Evolutionary conservation across 1,284 basidiomycete genomes (phyloP).

Genomic region (Malassezia psittaci): DNA sequence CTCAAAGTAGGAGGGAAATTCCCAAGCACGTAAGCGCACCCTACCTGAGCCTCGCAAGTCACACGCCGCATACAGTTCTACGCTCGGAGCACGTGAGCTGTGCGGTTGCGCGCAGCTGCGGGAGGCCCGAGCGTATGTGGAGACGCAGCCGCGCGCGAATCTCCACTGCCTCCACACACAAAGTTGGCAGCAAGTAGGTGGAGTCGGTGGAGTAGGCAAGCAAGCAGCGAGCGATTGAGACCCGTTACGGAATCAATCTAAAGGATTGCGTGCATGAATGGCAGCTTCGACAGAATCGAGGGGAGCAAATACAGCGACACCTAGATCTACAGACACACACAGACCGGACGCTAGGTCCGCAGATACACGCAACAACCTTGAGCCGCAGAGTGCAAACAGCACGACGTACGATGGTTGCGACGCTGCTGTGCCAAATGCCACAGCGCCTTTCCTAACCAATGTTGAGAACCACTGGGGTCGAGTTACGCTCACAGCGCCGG

Average conservation of each 20-base stretch:
- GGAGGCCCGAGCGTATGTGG: no score
- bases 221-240: no score
- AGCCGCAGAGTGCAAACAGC: no score
- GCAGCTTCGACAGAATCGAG: background rate
- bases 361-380: no score
- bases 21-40: background rate
- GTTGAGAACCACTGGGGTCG: constrained; percentile 34
- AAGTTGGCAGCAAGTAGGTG: no score
- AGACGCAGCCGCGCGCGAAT: no score
- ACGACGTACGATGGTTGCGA: background rate
- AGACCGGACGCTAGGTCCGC: no score
- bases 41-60: background rate
- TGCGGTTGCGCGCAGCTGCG: background rate
- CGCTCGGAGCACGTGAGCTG: background rate
- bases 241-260: no score
- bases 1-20: background rate
- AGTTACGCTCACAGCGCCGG: constrained; percentile 41
- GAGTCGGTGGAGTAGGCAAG: no score
- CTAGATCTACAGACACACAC: no score
- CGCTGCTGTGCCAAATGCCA: background rate
- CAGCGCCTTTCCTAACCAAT: constrained; percentile 34
- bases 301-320: background rate
- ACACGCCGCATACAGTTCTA: constrained; percentile 6
- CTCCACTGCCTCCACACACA: no score
- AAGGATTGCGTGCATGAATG: background rate